These are phyloP conservation scores for Ambrosia artemisiifolia DNA, from an alignment of 129 eudicot genomes.

Conservation along the genomic window DNA sequence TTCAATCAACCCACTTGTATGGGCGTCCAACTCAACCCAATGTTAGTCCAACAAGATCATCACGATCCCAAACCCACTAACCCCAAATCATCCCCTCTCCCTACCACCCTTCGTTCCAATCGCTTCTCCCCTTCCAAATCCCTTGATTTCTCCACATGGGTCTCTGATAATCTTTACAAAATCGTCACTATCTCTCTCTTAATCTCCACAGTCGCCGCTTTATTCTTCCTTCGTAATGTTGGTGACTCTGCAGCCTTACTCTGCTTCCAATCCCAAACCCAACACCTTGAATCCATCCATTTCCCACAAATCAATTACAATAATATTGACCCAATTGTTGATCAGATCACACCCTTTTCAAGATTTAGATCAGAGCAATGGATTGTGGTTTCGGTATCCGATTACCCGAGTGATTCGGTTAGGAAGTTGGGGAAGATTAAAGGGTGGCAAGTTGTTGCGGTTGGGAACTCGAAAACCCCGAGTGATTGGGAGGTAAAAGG, in stretches of 20 bases:
- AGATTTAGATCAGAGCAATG: constrained; percentile 14
- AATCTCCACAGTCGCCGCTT: constrained; percentile 57
- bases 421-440: constrained; percentile 1
- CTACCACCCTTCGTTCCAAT: constrained; percentile 27
- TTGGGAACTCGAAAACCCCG: constrained; percentile 5
- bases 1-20: not conserved
- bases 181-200: constrained; percentile 43
- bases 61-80: constrained; percentile 45
- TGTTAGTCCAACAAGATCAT: constrained; percentile 53
- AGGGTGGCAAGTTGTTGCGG: constrained; percentile 8
- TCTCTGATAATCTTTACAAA: constrained; percentile 72
- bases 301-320: constrained; percentile 45
- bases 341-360: not conserved
- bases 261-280: constrained; percentile 57
- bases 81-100: constrained; percentile 27
- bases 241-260: constrained; percentile 69
- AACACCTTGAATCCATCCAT: constrained; percentile 10
- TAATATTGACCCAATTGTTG: not conserved
- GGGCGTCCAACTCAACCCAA: constrained; percentile 2
- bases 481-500: constrained; percentile 7
- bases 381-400: constrained; percentile 9
- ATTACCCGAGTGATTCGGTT: constrained; percentile 6
- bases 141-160: constrained; percentile 80
- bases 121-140: constrained; percentile 48
- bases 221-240: constrained; percentile 69